Conservation (phyloP, 345 rosid species). For the Trapa incisa region DNA sequence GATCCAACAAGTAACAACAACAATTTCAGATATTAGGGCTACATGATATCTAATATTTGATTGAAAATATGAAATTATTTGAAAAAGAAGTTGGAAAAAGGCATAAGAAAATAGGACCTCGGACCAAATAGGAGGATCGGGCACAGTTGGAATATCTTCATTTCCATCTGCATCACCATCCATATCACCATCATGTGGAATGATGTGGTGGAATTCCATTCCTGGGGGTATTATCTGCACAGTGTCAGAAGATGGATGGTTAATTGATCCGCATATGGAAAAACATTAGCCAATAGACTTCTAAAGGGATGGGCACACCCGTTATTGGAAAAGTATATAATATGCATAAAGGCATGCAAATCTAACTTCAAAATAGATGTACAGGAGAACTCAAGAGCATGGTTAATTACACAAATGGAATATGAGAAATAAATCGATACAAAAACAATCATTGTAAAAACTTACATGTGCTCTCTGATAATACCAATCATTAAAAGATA, state of each 20-base stretch:
- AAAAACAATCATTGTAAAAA: not conserved
- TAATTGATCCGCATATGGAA: not conserved
- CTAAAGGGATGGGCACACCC: not conserved
- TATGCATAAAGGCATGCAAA: not conserved
- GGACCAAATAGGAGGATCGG: conserved; percentile 83
- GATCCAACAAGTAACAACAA: not conserved
- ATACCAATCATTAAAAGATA: not conserved
- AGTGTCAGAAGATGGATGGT: conserved; percentile 7
- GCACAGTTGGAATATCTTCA: conserved; percentile 73
- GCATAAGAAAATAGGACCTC: conserved; percentile 39
- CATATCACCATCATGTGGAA: conserved; percentile 84
- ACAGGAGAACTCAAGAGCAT: not conserved
- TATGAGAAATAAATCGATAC: not conserved
- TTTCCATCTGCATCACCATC: conserved; percentile 79
- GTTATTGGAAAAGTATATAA: not conserved
- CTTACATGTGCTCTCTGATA: too few species aligned
- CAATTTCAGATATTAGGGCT: too few species aligned
- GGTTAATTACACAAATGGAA: too few species aligned
- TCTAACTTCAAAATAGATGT: not conserved
- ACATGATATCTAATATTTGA: too few species aligned
- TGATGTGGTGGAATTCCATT: conserved; percentile 96
- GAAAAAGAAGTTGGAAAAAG: too few species aligned
- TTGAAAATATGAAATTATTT: too few species aligned
- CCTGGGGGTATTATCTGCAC: conserved; percentile 92
- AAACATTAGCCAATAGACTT: not conserved